Base-by-base conservation (phyloP, 441 rosid genomes). In the Euphorbia corollata region DNA sequence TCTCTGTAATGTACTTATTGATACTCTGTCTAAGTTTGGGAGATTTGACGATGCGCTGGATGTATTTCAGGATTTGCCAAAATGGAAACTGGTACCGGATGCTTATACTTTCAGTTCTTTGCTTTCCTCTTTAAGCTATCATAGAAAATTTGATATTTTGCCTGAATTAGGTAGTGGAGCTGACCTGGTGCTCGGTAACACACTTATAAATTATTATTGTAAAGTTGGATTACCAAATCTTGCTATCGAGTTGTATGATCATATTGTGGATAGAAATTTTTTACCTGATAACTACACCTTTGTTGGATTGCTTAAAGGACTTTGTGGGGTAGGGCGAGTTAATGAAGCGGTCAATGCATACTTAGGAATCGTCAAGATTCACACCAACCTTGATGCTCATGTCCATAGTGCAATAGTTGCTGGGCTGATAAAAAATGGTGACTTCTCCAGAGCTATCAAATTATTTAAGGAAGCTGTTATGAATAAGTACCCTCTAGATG, bases 1-100 rank as follows among this genome's bases (percentile, higher is more conserved):
- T 75, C 80, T 90, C 61, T 80, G 81, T 73, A 90, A 86, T 79
- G 81, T 86, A 13, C 71, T 87, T 68, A 87, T 87, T 59, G 78
- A 82, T 74, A 65, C 76, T 64, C 80, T 80, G 50, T 78, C 86
- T 18, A 87, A 79, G 78, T 77, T 59, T 56, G 59, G 68, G 59
- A 27, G 54, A 34, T 51, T 59, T 20, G 66, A 63, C 30, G 71
- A 61, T 45, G 63, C 71, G 18, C 19, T 54, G 8, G 24, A 60
- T 68, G 20, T 64, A 48, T 72, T 72, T 61, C 38, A 32, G 16
- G 2, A 45, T 43, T 41, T 67, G 58, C 20, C 64, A 60, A 55
- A 41, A 32, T 63, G 60, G 71, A 57, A 81, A 0, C 69, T 89
- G 74, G 75, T 76, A 20, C 88, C 92, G 8, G 97, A 90, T 85